These are phyloP conservation scores for Alternaria alternata DNA, from an alignment of 2,329 filamentous ascomycete species.

Conservation along the genomic window DNA sequence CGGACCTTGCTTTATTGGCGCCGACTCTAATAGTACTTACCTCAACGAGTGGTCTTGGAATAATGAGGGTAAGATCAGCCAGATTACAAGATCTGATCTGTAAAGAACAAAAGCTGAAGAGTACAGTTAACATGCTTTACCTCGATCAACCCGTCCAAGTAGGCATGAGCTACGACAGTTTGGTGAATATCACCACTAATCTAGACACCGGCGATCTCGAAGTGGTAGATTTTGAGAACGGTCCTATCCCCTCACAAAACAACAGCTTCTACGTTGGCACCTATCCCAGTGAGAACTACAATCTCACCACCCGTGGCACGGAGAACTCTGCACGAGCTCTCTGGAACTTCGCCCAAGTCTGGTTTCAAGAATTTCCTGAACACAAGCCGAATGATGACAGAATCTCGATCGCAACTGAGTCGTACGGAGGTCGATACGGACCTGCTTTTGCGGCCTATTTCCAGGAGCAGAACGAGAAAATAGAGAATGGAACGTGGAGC, in stretches of 20 bases:
- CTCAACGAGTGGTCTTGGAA: slow-evolving; percentile 70
- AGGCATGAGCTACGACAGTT: slow-evolving; percentile 58
- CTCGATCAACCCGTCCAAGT: slow-evolving; percentile 70
- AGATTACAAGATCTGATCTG: accelerated
- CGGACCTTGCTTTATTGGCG: slow-evolving; percentile 63
- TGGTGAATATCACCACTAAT: slow-evolving; percentile 46
- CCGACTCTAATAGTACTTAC: slow-evolving; percentile 60
- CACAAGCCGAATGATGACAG: slow-evolving; percentile 67
- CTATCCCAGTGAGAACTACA: slow-evolving; percentile 56
- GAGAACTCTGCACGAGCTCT: slow-evolving; percentile 63
- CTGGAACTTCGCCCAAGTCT: slow-evolving; percentile 68
- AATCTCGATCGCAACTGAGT: slow-evolving; percentile 60
- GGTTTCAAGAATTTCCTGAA: slow-evolving; percentile 69
- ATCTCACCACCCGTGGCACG: slow-evolving; percentile 59
- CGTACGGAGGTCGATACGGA: slow-evolving; percentile 66
- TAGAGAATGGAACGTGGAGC: slow-evolving; percentile 52
- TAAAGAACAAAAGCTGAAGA: not conserved
- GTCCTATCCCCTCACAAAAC: slow-evolving; percentile 56
- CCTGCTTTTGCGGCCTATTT: slow-evolving; percentile 66
- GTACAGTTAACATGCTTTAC: slow-evolving; percentile 61
- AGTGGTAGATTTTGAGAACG: slow-evolving; percentile 41
- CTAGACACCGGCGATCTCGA: slow-evolving; percentile 30
- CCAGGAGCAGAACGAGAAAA: slow-evolving; percentile 64
- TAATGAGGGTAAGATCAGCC: slow-evolving; percentile 51
- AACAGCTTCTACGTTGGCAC: slow-evolving; percentile 63